These are phyloP conservation scores for Neofusicoccum parvum DNA, from an alignment of 2,329 filamentous ascomycete species.

Conservation along the genomic window DNA sequence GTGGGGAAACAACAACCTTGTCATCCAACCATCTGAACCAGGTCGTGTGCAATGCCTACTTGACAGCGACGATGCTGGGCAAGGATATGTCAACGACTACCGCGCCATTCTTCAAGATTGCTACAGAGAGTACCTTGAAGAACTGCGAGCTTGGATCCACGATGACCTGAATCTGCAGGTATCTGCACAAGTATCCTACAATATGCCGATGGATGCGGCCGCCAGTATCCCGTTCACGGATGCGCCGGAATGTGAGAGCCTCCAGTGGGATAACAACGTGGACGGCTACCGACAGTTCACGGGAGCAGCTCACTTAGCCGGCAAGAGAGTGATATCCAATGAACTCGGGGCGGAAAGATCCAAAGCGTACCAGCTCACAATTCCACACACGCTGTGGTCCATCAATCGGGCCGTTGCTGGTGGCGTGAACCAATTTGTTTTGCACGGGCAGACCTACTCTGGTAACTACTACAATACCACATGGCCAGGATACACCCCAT, in stretches of 20 bases:
- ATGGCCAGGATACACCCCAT: constrained; percentile 20
- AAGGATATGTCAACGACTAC: too few relatives aligned
- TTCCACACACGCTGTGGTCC: background rate
- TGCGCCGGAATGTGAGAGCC: constrained; percentile 46
- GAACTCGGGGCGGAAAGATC: background rate
- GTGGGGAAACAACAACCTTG: too few relatives aligned
- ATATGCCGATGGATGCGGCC: constrained; percentile 48
- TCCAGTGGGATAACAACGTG: constrained; percentile 40
- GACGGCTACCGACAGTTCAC: constrained; percentile 47
- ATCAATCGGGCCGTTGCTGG: constrained; percentile 5
- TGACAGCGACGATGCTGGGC: too few relatives aligned
- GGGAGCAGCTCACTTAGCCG: constrained; percentile 43
- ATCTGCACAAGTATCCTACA: constrained; percentile 46
- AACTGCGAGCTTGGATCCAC: constrained; percentile 31
- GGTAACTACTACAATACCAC: constrained; percentile 13
- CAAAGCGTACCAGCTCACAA: background rate
- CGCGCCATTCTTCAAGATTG: too few relatives aligned
- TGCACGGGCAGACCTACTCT: constrained; percentile 8
- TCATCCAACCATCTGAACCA: too few relatives aligned
- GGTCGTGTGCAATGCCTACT: too few relatives aligned
- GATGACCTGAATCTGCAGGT: constrained; percentile 36
- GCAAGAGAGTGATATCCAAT: constrained; percentile 42
- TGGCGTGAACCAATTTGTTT: constrained; percentile 14
- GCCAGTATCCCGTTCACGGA: constrained; percentile 41
- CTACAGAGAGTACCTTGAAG: too few relatives aligned